These are phyloP conservation scores for Crepidotus variabilis DNA, from an alignment of 768 basidiomycete species.

Conservation along the genomic window DNA sequence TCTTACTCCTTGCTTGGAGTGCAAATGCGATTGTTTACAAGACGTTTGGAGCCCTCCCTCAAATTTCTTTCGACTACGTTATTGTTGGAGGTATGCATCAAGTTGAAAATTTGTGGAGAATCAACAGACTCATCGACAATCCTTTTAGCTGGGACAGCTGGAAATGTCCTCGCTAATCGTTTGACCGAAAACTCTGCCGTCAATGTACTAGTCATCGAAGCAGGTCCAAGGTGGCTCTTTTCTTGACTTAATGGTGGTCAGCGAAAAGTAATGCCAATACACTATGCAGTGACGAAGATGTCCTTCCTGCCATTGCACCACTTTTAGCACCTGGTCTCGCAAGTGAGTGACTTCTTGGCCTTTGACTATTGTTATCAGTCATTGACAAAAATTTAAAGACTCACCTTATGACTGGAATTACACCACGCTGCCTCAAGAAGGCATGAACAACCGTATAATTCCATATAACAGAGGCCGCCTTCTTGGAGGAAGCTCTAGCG, in stretches of 20 bases:
- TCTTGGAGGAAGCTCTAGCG: conserved; percentile 29
- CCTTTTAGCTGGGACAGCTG: conserved; percentile 42
- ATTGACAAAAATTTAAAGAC: conserved; percentile 3
- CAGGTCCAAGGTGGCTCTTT: conserved; percentile 45
- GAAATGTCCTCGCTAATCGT: conserved; percentile 51
- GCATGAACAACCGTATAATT: conserved; percentile 26
- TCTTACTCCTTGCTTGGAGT: too few relatives aligned
- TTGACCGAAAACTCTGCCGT: conserved; percentile 38
- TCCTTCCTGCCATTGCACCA: conserved; percentile 18
- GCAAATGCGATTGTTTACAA: too few relatives aligned
- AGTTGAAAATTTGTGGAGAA: too few relatives aligned
- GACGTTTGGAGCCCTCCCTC: too few relatives aligned
- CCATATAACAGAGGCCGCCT: conserved; percentile 29
- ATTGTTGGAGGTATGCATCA: too few relatives aligned
- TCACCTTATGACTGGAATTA: conserved; percentile 31
- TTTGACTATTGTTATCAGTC: not conserved
- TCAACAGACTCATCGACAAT: too few relatives aligned
- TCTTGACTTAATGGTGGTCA: not conserved
- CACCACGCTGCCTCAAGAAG: conserved; percentile 24
- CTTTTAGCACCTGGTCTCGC: conserved; percentile 19
- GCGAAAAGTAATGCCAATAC: too few relatives aligned
- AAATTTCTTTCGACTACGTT: too few relatives aligned
- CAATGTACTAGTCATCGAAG: conserved; percentile 50
- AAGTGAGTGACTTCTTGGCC: conserved; percentile 1
- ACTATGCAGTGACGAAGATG: conserved; percentile 16